Conservation (phyloP, 148 eudicot species). For the Spergularia bocconei region DNA sequence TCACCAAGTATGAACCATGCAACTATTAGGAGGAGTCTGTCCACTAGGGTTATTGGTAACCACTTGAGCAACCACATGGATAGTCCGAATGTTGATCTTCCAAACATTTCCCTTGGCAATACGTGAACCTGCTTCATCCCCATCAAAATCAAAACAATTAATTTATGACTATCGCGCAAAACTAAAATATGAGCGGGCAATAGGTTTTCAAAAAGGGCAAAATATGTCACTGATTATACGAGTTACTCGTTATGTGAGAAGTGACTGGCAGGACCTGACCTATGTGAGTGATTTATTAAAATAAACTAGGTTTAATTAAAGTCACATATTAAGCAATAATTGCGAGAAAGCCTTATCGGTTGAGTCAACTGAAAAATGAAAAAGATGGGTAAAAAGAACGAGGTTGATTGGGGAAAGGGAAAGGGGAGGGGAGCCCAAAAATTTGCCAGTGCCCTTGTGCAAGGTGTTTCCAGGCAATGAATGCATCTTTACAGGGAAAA, state of each 20-base stretch:
- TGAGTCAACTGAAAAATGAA: not conserved
- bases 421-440: slow-evolving; percentile 14
- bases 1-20: slow-evolving; percentile 64
- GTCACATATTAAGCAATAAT: not conserved
- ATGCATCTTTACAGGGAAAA: slow-evolving; percentile 35
- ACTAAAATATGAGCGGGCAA: not conserved
- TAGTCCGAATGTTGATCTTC: slow-evolving; percentile 76
- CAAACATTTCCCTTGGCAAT: slow-evolving; percentile 77
- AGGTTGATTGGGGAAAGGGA: slow-evolving; percentile 5
- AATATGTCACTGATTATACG: no score
- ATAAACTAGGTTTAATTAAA: no score
- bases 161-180: not conserved
- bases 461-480: slow-evolving; percentile 34
- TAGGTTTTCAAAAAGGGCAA: no score
- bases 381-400: not conserved
- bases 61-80: slow-evolving; percentile 87
- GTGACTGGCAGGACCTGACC: no score
- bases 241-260: no score
- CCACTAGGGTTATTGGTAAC: slow-evolving; percentile 69
- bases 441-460: slow-evolving; percentile 14
- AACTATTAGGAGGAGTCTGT: slow-evolving; percentile 41
- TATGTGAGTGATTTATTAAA: no score
- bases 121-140: slow-evolving; percentile 54
- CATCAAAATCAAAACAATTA: not conserved
- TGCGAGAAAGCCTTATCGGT: not conserved